Evolutionary conservation across 352 stramenopile genomes (phyloP).

Genomic region (Phytophthora idaei): DNA sequence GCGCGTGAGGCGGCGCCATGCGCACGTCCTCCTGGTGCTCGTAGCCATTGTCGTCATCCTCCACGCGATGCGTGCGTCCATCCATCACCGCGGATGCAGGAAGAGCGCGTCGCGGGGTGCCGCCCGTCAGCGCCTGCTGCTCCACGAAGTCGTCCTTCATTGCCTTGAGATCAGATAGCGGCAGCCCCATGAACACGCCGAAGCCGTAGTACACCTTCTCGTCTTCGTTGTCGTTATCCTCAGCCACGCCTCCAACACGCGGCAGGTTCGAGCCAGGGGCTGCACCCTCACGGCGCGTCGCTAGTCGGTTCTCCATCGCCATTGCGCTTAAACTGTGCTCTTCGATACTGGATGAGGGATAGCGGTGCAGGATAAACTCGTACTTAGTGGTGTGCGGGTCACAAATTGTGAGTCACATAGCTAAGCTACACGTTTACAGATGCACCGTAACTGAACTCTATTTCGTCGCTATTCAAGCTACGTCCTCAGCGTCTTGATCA

Average conservation of each 20-base stretch:
- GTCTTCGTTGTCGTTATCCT: constrained; percentile 76
- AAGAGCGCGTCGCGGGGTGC: constrained; percentile 13
- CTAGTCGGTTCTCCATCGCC: constrained; percentile 52
- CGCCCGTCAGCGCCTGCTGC: constrained; percentile 49
- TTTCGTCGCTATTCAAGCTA: constrained; percentile 5
- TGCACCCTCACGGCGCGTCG: constrained; percentile 31
- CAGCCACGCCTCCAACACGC: constrained; percentile 33
- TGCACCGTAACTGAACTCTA: constrained; percentile 10
- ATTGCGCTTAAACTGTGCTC: constrained; percentile 16
- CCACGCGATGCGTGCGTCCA: constrained; percentile 21
- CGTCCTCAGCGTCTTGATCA: neutral
- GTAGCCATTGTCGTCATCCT: constrained; percentile 30
- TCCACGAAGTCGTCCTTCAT: constrained; percentile 85
- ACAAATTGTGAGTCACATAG: constrained; percentile 7
- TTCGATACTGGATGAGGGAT: constrained; percentile 19
- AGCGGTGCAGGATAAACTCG: constrained; percentile 2
- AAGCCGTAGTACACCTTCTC: constrained; percentile 92
- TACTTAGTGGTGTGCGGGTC: constrained; percentile 13
- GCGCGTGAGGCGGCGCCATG: constrained; percentile 15
- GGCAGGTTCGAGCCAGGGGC: constrained; percentile 24
- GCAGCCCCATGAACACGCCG: constrained; percentile 88
- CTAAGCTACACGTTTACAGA: constrained; percentile 17
- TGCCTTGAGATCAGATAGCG: constrained; percentile 80
- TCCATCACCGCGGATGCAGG: constrained; percentile 19
- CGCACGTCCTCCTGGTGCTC: constrained; percentile 28